Percentiles rank a stretch among this genome's conserved stretches.
phyloP scores from a whole-genome alignment of 768 basidiomycete genomes.

The Rhodotorula sphaerocarpa region DNA sequence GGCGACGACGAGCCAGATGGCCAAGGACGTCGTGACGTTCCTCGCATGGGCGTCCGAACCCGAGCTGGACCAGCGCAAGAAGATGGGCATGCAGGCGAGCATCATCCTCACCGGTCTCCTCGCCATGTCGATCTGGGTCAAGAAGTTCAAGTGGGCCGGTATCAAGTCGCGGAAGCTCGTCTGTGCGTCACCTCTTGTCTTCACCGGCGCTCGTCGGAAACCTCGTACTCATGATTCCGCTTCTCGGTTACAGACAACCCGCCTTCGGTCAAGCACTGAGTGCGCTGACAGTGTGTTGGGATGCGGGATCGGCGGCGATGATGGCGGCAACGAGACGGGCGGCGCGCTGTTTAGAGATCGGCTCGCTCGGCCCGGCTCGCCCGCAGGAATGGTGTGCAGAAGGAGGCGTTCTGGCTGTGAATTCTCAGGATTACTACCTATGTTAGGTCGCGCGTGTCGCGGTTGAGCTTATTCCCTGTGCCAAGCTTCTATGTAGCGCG shows the following conservation, averaged over 20 bases:
- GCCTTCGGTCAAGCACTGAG: constrained; percentile 32
- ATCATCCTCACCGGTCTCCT: constrained; percentile 58
- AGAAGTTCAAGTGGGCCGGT: constrained; percentile 36
- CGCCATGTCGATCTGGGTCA: constrained; percentile 25
- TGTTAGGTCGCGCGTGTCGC: too few species aligned
- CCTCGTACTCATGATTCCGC: too few species aligned
- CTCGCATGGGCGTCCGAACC: constrained; percentile 67
- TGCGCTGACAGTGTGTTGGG: too few species aligned
- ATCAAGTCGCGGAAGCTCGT: constrained; percentile 34
- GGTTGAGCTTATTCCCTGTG: too few species aligned
- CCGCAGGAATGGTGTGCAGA: too few species aligned
- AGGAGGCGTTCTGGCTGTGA: too few species aligned
- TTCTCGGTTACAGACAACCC: constrained; percentile 25
- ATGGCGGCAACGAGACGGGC: neutral
- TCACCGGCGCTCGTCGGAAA: neutral
- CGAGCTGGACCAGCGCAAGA: constrained; percentile 95
- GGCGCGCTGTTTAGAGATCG: too few species aligned
- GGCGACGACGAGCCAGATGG: constrained; percentile 96
- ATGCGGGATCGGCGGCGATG: neutral
- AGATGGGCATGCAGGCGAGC: constrained; percentile 80
- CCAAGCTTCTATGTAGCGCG: too few species aligned
- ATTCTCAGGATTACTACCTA: too few species aligned
- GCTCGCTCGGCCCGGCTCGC: too few species aligned
- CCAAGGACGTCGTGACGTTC: constrained; percentile 72
- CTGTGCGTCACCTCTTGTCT: constrained; percentile 9